These are phyloP conservation scores for Dactylellina parvicollis DNA, from an alignment of 2,329 filamentous ascomycete species.

Conservation along the genomic window DNA sequence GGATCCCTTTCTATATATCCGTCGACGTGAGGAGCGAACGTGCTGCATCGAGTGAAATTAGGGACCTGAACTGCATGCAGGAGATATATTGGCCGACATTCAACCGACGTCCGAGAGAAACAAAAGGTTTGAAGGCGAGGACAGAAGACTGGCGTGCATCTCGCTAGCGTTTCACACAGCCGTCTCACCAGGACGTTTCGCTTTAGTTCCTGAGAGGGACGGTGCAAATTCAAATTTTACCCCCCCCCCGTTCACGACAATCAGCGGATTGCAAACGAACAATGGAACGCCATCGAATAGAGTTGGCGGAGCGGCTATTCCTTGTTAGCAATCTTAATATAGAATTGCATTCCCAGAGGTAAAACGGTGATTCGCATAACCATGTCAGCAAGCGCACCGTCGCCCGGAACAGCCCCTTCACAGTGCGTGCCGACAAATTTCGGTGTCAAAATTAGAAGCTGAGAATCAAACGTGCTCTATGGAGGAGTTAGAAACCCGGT, in stretches of 20 bases:
- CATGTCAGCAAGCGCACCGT: slow-evolving; percentile 41
- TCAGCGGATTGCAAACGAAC: not conserved
- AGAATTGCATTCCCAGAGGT: slow-evolving; percentile 14
- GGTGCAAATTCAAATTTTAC: not conserved
- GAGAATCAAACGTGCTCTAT: slow-evolving; percentile 18
- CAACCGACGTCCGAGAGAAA: not conserved
- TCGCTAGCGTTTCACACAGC: not conserved
- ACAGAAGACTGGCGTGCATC: no score
- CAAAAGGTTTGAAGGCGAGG: not conserved
- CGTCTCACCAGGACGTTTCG: not conserved
- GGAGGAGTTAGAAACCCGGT: slow-evolving; percentile 2
- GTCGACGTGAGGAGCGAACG: not conserved
- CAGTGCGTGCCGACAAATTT: slow-evolving; percentile 1
- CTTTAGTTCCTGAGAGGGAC: no score
- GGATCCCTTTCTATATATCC: not conserved
- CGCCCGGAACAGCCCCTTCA: slow-evolving; percentile 29
- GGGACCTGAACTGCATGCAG: not conserved
- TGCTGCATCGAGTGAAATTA: slow-evolving; percentile 1
- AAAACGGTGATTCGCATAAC: slow-evolving; percentile 40
- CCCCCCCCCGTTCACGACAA: no score
- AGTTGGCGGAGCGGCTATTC: not conserved
- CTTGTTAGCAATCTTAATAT: slow-evolving; percentile 37
- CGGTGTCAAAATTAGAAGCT: slow-evolving; percentile 42
- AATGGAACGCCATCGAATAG: not conserved
- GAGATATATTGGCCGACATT: not conserved